These are phyloP conservation scores for Nicotiana paniculata DNA, from an alignment of 257 asterid genomes.

Conservation along the genomic window DNA sequence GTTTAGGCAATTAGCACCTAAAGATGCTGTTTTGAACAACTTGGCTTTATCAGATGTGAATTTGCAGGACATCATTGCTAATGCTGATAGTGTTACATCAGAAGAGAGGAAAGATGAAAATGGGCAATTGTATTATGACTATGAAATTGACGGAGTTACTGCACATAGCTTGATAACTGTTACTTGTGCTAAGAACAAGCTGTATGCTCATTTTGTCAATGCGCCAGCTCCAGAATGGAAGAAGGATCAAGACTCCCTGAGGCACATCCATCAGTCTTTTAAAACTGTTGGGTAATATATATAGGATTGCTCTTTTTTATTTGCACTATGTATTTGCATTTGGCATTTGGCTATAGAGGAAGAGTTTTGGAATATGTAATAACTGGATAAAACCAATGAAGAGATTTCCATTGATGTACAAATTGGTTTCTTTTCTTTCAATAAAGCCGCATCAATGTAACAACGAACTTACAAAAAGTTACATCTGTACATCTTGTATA, in stretches of 20 bases:
- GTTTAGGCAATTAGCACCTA: conserved; percentile 66
- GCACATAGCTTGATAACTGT: conserved; percentile 85
- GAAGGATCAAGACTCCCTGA: conserved; percentile 54
- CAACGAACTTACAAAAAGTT: neutral
- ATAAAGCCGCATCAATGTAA: neutral
- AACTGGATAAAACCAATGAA: neutral
- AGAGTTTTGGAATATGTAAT: neutral
- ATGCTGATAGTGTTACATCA: conserved; percentile 61
- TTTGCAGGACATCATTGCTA: conserved; percentile 70
- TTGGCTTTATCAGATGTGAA: conserved; percentile 82
- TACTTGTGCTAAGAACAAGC: conserved; percentile 83
- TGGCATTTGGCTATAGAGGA: neutral
- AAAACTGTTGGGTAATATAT: conserved; percentile 58
- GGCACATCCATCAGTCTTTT: conserved; percentile 78
- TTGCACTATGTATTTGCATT: neutral
- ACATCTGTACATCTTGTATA: neutral
- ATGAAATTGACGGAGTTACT: conserved; percentile 63
- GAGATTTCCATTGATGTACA: neutral
- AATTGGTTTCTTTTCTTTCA: too few relatives aligned
- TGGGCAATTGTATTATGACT: conserved; percentile 79
- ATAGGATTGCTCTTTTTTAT: neutral
- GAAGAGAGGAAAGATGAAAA: conserved; percentile 68
- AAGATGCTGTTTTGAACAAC: conserved; percentile 59
- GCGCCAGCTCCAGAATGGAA: conserved; percentile 87
- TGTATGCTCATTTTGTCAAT: conserved; percentile 90